phyloP scores from a whole-genome alignment of 345 rosid genomes.

The Cardamine chenopodiifolia region DNA sequence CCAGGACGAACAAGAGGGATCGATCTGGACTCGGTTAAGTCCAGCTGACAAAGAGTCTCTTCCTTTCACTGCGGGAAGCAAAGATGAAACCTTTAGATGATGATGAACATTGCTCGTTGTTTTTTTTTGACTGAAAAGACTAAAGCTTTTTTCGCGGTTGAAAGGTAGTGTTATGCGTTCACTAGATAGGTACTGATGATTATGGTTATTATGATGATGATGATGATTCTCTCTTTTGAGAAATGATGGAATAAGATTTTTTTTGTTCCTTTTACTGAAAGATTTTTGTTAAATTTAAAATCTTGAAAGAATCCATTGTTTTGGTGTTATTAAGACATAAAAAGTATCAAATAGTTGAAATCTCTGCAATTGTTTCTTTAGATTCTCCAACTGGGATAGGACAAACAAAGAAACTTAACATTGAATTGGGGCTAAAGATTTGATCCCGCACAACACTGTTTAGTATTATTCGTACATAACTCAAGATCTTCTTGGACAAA shows the following conservation, averaged over 20 bases:
- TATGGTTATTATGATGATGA: slow-evolving; percentile 22
- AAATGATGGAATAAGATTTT: slow-evolving; percentile 37
- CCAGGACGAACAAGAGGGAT: slow-evolving; percentile 93
- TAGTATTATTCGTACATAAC: slow-evolving; percentile 24
- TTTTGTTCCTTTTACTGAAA: slow-evolving; percentile 33
- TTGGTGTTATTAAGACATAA: slow-evolving; percentile 29
- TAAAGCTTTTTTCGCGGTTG: slow-evolving; percentile 16
- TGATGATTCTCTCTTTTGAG: slow-evolving; percentile 38
- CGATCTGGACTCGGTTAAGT: slow-evolving; percentile 47
- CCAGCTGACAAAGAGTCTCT: slow-evolving; percentile 32
- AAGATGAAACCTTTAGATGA: slow-evolving; percentile 29
- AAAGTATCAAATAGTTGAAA: slow-evolving; percentile 11
- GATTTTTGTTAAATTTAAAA: slow-evolving; percentile 2
- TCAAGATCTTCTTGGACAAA: slow-evolving; percentile 7
- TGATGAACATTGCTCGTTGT: slow-evolving; percentile 29
- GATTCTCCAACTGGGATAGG: slow-evolving; percentile 27
- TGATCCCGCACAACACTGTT: slow-evolving; percentile 32
- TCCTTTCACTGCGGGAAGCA: slow-evolving; percentile 15
- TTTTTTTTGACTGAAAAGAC: slow-evolving; percentile 9
- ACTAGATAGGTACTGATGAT: slow-evolving; percentile 43
- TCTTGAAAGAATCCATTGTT: slow-evolving; percentile 25
- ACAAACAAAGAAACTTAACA: slow-evolving; percentile 21
- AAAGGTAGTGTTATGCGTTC: slow-evolving; percentile 26
- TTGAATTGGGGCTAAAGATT: background rate
- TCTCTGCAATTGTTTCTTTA: slow-evolving; percentile 30